phyloP scores from a whole-genome alignment of 2,329 filamentous ascomycete species.

The Achaetomium macrosporum region DNA sequence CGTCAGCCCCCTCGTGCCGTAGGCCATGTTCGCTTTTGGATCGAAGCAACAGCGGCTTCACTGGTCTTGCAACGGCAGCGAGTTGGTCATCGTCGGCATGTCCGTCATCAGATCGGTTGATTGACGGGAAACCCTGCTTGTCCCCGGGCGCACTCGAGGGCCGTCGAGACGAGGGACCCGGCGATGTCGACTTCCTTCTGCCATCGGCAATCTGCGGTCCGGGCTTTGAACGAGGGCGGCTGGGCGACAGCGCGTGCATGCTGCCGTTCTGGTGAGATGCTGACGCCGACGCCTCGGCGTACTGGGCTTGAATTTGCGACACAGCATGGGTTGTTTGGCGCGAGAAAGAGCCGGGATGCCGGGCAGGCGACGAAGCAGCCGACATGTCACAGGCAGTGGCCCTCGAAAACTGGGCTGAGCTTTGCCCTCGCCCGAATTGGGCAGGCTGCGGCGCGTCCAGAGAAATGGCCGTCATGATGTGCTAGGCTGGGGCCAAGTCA shows the following conservation, averaged over 20 bases:
- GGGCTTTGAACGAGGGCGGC: conserved; percentile 1
- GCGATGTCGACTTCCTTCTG: conserved; percentile 6
- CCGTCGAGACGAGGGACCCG: conserved; percentile 29
- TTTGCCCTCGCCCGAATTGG: conserved; percentile 16
- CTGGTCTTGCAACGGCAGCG: conserved; percentile 30
- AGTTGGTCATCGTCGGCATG: conserved; percentile 7
- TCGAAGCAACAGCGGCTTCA: conserved; percentile 47
- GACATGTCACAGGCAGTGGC: conserved; percentile 9
- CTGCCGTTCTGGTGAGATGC: conserved; percentile 6
- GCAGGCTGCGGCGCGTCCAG: conserved; percentile 14
- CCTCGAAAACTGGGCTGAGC: conserved; percentile 14
- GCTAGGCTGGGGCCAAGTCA: conserved; percentile 12
- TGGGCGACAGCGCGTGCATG: background rate
- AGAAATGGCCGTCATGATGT: conserved; percentile 24
- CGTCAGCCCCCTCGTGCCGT: conserved; percentile 28
- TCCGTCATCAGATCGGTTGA: conserved; percentile 23
- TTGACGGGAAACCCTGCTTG: conserved; percentile 26
- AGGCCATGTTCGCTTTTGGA: conserved; percentile 52
- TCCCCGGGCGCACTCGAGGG: conserved; percentile 43
- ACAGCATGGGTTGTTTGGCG: conserved; percentile 20
- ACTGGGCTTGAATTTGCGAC: conserved; percentile 20
- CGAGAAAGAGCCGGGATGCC: conserved; percentile 13
- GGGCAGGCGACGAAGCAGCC: conserved; percentile 16
- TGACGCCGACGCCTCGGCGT: conserved; percentile 16
- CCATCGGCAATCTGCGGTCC: conserved; percentile 8